Evolutionary conservation across 352 stramenopile species (phyloP).

Genomic region (Pythium insidiosum): DNA sequence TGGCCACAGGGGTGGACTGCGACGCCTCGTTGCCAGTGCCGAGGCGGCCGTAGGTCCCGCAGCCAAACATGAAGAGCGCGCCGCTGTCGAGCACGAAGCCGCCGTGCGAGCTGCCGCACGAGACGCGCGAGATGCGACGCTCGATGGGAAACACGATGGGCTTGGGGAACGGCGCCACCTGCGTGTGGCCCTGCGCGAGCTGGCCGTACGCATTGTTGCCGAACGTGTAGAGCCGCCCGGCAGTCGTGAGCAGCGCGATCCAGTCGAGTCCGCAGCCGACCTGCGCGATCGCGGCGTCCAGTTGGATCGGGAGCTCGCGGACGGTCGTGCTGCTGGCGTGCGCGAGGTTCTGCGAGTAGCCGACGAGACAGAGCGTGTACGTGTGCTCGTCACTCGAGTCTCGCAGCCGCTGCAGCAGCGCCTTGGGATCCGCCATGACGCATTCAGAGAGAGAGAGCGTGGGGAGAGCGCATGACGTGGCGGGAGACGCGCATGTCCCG

Average conservation of each 20-base stretch:
- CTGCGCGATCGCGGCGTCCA: slow-evolving; percentile 35
- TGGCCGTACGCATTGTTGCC: slow-evolving; percentile 54
- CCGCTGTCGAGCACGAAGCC: slow-evolving; percentile 52
- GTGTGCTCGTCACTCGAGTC: slow-evolving; percentile 21
- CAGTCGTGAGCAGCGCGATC: slow-evolving; percentile 36
- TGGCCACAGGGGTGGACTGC: slow-evolving; percentile 14
- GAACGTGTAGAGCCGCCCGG: slow-evolving; percentile 38
- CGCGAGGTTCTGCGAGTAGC: slow-evolving; percentile 23
- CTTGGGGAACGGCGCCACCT: slow-evolving; percentile 12
- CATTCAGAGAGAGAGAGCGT: no score
- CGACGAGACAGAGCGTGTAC: slow-evolving; percentile 48
- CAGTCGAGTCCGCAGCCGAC: slow-evolving; percentile 41
- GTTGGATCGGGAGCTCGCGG: slow-evolving; percentile 28
- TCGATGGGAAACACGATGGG: slow-evolving; percentile 21
- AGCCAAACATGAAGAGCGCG: slow-evolving; percentile 63
- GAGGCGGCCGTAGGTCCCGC: slow-evolving; percentile 46
- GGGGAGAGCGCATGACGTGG: no score
- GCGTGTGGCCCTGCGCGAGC: slow-evolving; percentile 37
- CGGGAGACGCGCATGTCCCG: no score
- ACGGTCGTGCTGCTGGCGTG: slow-evolving; percentile 2
- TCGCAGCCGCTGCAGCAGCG: slow-evolving; percentile 12
- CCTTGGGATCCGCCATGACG: background rate
- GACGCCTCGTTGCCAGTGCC: slow-evolving; percentile 25
- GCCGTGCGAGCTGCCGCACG: slow-evolving; percentile 44
- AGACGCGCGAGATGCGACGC: slow-evolving; percentile 30